Evolutionary conservation across 2,329 filamentous ascomycete species (phyloP).

Genomic region (Claviceps cyperi): DNA sequence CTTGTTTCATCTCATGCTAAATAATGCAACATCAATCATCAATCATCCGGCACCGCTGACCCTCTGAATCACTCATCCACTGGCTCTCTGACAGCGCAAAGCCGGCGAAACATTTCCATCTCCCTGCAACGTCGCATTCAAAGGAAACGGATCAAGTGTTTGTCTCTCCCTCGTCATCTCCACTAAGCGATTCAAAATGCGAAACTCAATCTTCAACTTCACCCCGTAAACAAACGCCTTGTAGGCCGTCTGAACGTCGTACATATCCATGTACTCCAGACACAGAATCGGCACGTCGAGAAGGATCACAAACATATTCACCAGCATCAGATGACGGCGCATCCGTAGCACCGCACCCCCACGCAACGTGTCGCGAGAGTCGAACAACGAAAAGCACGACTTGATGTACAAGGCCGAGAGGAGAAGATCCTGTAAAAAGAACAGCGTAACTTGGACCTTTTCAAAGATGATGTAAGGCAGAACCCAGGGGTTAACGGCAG

Average conservation of each 20-base stretch:
- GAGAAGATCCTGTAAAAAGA: conserved; percentile 38
- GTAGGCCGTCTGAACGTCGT: conserved; percentile 17
- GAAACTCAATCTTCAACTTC: conserved; percentile 21
- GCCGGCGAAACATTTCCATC: background rate
- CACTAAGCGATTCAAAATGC: conserved; percentile 18
- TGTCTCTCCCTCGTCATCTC: conserved; percentile 9
- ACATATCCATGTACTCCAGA: conserved; percentile 15
- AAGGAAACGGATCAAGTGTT: background rate
- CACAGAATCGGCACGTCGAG: conserved; percentile 23
- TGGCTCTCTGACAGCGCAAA: background rate
- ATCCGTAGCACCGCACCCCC: conserved; percentile 12
- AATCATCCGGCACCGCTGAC: no score
- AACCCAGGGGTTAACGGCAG: conserved; percentile 4
- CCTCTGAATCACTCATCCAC: no score
- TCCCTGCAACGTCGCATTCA: background rate
- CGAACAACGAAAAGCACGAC: conserved; percentile 32
- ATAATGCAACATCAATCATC: no score
- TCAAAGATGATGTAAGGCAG: conserved; percentile 29
- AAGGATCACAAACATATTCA: conserved; percentile 26
- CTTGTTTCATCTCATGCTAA: no score
- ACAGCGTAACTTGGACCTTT: conserved; percentile 37
- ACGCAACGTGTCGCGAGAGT: conserved; percentile 16
- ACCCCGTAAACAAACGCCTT: conserved; percentile 18
- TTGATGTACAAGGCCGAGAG: conserved; percentile 37
- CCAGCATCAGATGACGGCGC: conserved; percentile 23